Conservation (phyloP, 1,284 basidiomycete genomes). For the Pterulicium gracile region DNA sequence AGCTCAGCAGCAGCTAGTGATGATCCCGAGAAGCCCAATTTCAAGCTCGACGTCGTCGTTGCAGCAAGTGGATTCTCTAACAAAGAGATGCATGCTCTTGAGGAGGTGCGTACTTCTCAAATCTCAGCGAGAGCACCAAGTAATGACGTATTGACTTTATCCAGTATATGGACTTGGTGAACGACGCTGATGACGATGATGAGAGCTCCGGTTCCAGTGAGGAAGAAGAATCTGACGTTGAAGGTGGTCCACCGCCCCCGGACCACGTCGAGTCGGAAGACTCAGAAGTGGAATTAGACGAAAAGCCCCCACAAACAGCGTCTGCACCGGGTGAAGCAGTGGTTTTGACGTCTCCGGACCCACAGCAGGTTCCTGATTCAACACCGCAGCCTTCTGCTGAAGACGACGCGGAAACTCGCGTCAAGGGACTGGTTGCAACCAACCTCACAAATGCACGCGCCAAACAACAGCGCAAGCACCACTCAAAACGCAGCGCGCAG, state of each 20-base stretch:
- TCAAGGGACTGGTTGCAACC: slow-evolving; percentile 50
- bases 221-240: slow-evolving; percentile 16
- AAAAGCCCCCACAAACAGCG: background rate
- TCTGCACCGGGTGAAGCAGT: too few species aligned
- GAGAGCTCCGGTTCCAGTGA: slow-evolving; percentile 23
- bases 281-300: slow-evolving; percentile 15
- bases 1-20: slow-evolving; percentile 23
- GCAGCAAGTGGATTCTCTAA: slow-evolving; percentile 87
- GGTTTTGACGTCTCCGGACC: too few species aligned
- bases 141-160: slow-evolving; percentile 10
- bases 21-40: slow-evolving; percentile 33
- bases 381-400: too few species aligned
- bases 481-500: slow-evolving; percentile 55
- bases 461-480: slow-evolving; percentile 63
- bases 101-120: slow-evolving; percentile 50
- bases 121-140: slow-evolving; percentile 8
- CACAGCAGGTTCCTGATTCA: too few species aligned
- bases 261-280: slow-evolving; percentile 17
- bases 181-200: slow-evolving; percentile 27
- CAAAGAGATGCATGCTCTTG: slow-evolving; percentile 71
- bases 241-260: slow-evolving; percentile 19
- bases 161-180: slow-evolving; percentile 60
- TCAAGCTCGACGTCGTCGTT: slow-evolving; percentile 80
- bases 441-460: slow-evolving; percentile 54
- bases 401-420: slow-evolving; percentile 13